Evolutionary conservation across 805 yeast species (phyloP).

Genomic region (Starmerella asiatica): DNA sequence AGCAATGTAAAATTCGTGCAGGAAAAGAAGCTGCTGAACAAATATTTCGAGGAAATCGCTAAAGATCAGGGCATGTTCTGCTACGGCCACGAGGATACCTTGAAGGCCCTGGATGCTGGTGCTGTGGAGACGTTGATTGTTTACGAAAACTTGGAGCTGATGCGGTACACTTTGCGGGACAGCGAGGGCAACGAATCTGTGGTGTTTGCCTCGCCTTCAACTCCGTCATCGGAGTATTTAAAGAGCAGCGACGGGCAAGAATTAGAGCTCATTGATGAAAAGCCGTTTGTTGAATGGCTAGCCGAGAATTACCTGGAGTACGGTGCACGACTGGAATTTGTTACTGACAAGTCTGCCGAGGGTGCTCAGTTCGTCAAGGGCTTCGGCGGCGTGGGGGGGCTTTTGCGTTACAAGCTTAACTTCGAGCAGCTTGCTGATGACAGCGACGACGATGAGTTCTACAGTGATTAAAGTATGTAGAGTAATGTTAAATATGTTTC

Average conservation of each 20-base stretch:
- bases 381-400: slow-evolving; percentile 97
- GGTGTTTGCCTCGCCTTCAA: slow-evolving; percentile 57
- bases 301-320: slow-evolving; percentile 89
- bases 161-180: slow-evolving; percentile 75
- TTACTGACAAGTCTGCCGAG: slow-evolving; percentile 90
- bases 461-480: slow-evolving; percentile 33
- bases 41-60: slow-evolving; percentile 91
- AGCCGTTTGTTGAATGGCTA: slow-evolving; percentile 86
- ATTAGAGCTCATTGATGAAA: slow-evolving; percentile 78
- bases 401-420: slow-evolving; percentile 90
- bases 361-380: slow-evolving; percentile 98
- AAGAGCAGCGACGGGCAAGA: slow-evolving; percentile 84
- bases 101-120: slow-evolving; percentile 92
- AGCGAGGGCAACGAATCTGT: slow-evolving; percentile 64
- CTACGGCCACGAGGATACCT: slow-evolving; percentile 91
- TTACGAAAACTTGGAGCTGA: slow-evolving; percentile 74
- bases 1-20: slow-evolving; percentile 96
- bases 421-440: slow-evolving; percentile 90
- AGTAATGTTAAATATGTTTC: too few species aligned
- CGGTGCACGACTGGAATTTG: slow-evolving; percentile 94
- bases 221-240: slow-evolving; percentile 61
- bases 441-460: slow-evolving; percentile 67
- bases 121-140: slow-evolving; percentile 89
- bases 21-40: slow-evolving; percentile 87
- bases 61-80: slow-evolving; percentile 96